Percentiles rank a stretch among this genome's conserved stretches.
Evolutionary conservation across 768 basidiomycete genomes (phyloP).

Genomic region (Rhodotorula taiwanensis): DNA sequence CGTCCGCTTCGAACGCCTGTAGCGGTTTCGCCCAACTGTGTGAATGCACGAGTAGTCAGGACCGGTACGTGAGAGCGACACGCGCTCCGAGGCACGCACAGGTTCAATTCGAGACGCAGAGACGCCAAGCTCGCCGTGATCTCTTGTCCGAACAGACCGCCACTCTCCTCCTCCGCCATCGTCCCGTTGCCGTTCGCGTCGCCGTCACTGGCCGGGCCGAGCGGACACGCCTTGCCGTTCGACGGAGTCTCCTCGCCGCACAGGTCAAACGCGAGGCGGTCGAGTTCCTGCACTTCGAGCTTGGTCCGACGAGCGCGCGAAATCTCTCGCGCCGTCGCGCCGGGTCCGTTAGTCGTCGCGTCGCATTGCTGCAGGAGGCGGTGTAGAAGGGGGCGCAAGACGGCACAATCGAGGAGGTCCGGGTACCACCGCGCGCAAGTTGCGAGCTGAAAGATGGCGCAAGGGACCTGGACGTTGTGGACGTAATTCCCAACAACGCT

Average conservation of each 20-base stretch:
- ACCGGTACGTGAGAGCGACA: too few species aligned
- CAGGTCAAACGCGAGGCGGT: constrained; percentile 31
- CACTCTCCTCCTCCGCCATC: not conserved
- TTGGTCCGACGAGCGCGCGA: constrained; percentile 24
- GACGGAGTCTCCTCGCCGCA: constrained; percentile 13
- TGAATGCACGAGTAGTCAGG: too few species aligned
- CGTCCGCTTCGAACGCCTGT: constrained; percentile 10
- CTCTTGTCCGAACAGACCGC: constrained; percentile 21
- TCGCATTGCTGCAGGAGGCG: constrained; percentile 33
- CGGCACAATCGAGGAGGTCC: not conserved
- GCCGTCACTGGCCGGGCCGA: not conserved
- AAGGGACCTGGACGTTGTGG: constrained; percentile 25
- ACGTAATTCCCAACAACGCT: constrained; percentile 26
- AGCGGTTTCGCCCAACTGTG: constrained; percentile 16
- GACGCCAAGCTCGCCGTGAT: constrained; percentile 23
- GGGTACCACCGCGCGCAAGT: constrained; percentile 23
- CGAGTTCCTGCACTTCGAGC: constrained; percentile 23
- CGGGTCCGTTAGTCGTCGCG: constrained; percentile 5
- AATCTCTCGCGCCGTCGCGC: constrained; percentile 21
- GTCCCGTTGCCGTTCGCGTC: too few species aligned
- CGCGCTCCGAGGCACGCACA: constrained; percentile 3
- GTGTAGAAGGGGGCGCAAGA: constrained; percentile 32
- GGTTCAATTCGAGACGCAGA: constrained; percentile 25
- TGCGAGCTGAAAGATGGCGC: constrained; percentile 11
- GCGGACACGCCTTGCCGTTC: too few species aligned